These are phyloP conservation scores for Collybia nuda DNA, from an alignment of 768 basidiomycete species.

Conservation along the genomic window DNA sequence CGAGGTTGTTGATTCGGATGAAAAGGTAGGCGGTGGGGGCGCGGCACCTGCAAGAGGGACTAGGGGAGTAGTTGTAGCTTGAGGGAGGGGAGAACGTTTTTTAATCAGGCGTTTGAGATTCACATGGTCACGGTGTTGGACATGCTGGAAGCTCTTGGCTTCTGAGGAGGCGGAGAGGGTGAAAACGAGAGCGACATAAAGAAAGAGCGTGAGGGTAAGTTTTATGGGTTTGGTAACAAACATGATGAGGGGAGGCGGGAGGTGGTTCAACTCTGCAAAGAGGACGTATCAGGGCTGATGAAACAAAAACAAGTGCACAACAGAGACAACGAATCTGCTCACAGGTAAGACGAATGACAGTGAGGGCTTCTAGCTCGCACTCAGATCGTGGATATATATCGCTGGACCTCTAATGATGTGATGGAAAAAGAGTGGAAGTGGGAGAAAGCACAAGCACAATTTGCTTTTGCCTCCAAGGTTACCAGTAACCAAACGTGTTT, in stretches of 20 bases:
- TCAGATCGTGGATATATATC: slow-evolving; percentile 1
- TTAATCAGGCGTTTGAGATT: slow-evolving; percentile 65
- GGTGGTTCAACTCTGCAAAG: neutral
- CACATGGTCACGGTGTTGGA: slow-evolving; percentile 53
- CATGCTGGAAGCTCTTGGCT: slow-evolving; percentile 19
- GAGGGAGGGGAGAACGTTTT: slow-evolving; percentile 50
- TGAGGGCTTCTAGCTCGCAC: slow-evolving; percentile 15
- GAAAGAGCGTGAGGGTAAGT: slow-evolving; percentile 63
- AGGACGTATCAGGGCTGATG: neutral
- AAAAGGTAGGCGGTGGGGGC: slow-evolving; percentile 20
- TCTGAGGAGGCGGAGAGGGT: slow-evolving; percentile 47
- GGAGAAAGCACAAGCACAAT: no score
- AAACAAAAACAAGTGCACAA: neutral
- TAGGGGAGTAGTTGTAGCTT: slow-evolving; percentile 12
- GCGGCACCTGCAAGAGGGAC: slow-evolving; percentile 32
- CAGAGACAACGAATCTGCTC: slow-evolving; percentile 2
- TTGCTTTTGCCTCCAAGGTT: no score
- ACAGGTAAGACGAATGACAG: slow-evolving; percentile 4
- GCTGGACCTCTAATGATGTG: no score
- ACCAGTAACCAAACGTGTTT: no score
- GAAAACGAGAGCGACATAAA: slow-evolving; percentile 56
- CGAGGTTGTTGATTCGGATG: slow-evolving; percentile 9
- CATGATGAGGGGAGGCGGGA: slow-evolving; percentile 36
- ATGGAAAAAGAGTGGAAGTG: slow-evolving; percentile 7
- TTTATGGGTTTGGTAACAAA: slow-evolving; percentile 41